phyloP scores from a whole-genome alignment of 306 rosid genomes.

The Sophora flavescens region DNA sequence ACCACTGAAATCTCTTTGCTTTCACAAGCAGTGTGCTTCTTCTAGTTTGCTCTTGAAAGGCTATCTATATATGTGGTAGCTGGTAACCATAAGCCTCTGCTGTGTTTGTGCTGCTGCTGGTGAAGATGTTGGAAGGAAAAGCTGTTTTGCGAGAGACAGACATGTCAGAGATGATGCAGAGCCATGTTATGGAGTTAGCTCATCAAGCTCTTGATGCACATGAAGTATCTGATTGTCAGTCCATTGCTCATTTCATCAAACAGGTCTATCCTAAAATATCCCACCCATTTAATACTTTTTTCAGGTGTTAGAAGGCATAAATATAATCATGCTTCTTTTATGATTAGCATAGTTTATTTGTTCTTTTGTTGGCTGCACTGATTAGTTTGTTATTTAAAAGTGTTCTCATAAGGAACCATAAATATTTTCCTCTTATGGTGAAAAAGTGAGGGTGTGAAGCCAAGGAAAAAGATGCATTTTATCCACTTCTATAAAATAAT shows the following conservation, averaged over 20 bases:
- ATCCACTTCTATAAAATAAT: conserved; percentile 17
- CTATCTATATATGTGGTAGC: conserved; percentile 30
- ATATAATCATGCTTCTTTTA: neutral
- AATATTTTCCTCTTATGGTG: neutral
- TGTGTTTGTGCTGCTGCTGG: conserved; percentile 3
- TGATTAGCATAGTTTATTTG: neutral
- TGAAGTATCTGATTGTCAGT: conserved; percentile 69
- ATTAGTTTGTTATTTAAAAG: neutral
- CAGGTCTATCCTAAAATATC: conserved; percentile 52
- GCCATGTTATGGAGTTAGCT: conserved; percentile 66
- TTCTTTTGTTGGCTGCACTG: neutral
- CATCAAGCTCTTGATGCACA: conserved; percentile 72
- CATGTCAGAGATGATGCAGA: conserved; percentile 64
- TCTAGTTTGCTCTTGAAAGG: neutral
- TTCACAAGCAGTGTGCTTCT: conserved; percentile 19
- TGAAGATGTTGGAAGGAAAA: conserved; percentile 78
- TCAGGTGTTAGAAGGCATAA: neutral
- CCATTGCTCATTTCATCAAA: conserved; percentile 70
- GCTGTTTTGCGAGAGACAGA: conserved; percentile 71
- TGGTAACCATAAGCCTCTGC: neutral
- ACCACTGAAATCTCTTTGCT: conserved; percentile 44
- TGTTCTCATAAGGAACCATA: neutral
- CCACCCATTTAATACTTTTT: neutral
- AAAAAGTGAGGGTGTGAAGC: neutral
- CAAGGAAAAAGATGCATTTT: conserved; percentile 4